phyloP scores from a whole-genome alignment of 805 yeast genomes.

The Metschnikowia colocasiae region DNA sequence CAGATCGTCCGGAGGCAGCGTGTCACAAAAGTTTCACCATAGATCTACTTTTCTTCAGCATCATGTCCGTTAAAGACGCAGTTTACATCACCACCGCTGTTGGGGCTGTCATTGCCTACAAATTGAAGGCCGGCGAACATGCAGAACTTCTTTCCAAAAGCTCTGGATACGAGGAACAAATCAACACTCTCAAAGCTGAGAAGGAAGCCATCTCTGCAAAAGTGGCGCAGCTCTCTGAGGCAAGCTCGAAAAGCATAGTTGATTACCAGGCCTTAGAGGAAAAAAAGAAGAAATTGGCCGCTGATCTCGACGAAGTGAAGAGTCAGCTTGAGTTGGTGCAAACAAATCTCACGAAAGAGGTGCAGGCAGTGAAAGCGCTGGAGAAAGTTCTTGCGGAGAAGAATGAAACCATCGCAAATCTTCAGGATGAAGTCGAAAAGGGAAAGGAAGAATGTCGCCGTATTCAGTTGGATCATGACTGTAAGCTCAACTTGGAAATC shows the following conservation, averaged over 20 bases:
- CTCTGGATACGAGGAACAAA: conserved; percentile 5
- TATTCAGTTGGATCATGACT: conserved; percentile 18
- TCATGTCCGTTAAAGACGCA: conserved; percentile 9
- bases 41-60: background rate
- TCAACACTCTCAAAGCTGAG: conserved; percentile 6
- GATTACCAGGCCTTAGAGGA: background rate
- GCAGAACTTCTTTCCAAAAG: conserved; percentile 5
- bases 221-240: conserved; percentile 1
- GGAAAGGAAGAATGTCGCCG: conserved; percentile 10
- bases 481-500: conserved; percentile 24
- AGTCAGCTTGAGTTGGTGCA: background rate
- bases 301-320: background rate
- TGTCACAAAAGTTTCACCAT: background rate
- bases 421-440: background rate
- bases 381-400: background rate
- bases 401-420: background rate
- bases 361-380: conserved; percentile 4
- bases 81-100: conserved; percentile 6
- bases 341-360: conserved; percentile 3
- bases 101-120: conserved; percentile 9
- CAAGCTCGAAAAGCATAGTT: conserved; percentile 2
- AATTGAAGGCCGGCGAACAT: conserved; percentile 9
- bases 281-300: background rate
- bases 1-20: background rate
- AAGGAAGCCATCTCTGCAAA: conserved; percentile 7